Base-by-base conservation (phyloP, 2,329 filamentous ascomycete genomes). In the Akanthomyces dipterigenus region DNA sequence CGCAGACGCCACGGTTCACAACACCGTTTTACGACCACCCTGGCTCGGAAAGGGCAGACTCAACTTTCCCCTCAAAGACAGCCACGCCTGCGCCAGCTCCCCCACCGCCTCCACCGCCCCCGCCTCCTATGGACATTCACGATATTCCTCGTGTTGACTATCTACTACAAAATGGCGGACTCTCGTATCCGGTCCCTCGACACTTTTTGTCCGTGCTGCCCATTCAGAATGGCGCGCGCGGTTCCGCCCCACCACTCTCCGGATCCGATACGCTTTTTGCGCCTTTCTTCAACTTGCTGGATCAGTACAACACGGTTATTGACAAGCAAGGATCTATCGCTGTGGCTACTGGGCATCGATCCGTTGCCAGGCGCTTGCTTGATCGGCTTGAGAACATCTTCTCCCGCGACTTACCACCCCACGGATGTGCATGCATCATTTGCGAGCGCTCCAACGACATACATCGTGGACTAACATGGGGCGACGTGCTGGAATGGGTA, bases 301-400 rank as follows among this genome's bases (percentile, higher is more conserved):
- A 96, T 66, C 89, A 96, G 69, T 98, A 96, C 71, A 84, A 88
- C 65, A 82, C 84, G 3, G 93, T 99, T 4, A 81, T 98, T 64
- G 79, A 82, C 46, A 92, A 89, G 64, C 91, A 89, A 67, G 95
- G 95, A 3, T 98, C 93, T 0, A 78, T 99, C 5, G 95, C 95
- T 2, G 95, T 98, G 1, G 95, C 95, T 18, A 98, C 93, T 0
- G 95, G 95, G 6, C 96, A 98, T 73, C 87, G 91, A 59, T 97
- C 93, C 0, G 90, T 98, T n/a, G 95, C 95, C 3, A 87, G 95
- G 5, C 85, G 93, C 56, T 77, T 98, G 26, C 82, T 98, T 5
- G 93, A 99, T 74, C 86, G 95, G 42, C 80, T 99, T 4, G 93
- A 97, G 71, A 91, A 93, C 61, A 92, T 99, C 9, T 98, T 99